Conservation (phyloP, 2,329 filamentous ascomycete genomes). For the Elsinoe perseae region DNA sequence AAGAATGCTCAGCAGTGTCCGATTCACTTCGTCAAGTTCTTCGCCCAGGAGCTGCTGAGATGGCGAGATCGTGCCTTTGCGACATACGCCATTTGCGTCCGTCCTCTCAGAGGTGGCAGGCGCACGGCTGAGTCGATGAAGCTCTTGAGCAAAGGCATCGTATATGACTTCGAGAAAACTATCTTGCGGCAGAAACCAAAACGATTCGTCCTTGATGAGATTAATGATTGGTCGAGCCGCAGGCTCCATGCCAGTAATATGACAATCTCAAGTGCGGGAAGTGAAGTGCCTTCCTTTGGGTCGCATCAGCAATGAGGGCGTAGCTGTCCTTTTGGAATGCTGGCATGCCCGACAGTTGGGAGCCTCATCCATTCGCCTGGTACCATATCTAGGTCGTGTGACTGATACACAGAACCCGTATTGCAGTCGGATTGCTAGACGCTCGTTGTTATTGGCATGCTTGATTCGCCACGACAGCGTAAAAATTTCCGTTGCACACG, state of each 20-base stretch:
- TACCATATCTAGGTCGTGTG: too few species aligned
- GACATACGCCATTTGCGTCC: neutral
- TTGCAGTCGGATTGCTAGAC: neutral
- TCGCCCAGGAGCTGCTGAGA: neutral
- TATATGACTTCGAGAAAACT: neutral
- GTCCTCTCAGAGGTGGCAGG: neutral
- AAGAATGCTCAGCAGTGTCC: neutral
- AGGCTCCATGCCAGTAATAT: neutral
- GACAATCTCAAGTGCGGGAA: neutral
- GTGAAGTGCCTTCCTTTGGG: neutral
- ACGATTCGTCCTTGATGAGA: neutral
- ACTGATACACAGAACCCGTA: too few species aligned
- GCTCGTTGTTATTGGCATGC: neutral
- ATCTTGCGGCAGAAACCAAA: neutral
- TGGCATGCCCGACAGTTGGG: neutral
- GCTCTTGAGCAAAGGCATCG: neutral
- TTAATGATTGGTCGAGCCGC: neutral
- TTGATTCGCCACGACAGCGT: neutral
- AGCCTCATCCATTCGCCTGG: neutral
- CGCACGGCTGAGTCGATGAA: neutral
- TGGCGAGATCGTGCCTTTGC: neutral
- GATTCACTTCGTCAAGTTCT: constrained; percentile 1
- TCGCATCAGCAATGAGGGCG: neutral
- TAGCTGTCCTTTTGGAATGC: neutral
- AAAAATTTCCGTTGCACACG: neutral